Evolutionary conservation across 129 eudicot species (phyloP), one percentile per base, ranked within the genome.

Genomic region (Dittrichia graveolens): DNA sequence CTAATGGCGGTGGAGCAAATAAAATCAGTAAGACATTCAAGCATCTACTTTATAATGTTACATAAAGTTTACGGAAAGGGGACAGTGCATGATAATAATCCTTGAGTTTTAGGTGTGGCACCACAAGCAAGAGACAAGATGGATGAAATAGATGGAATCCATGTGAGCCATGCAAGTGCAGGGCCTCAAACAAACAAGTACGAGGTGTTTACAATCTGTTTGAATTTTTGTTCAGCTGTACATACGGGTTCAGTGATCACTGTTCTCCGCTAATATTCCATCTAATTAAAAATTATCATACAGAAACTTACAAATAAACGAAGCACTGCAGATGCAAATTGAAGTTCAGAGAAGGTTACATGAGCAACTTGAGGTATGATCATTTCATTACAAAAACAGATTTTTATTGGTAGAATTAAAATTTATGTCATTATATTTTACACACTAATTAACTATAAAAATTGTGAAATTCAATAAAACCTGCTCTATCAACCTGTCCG

Each of bases 331-430:
- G 15, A 95, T 95, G 96, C 96, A 95, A 74, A 90, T 82, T 42
- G 96, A 90, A 79, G 99, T 88, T 66, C 96, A 84, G 61, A 66
- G 91, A 80, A 77, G 88, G 78, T 87, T 95, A 37, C 90, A 88
- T 69, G 96, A 90, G 75, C 99, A 95, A 84, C 97, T 88, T 56
- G 99, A 95, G 99, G 99, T 95, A 84, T 77, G 63, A 67, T 67
- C 74, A 37, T 4, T 47, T 75, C 31, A 24, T 24, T 24, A 24
- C 11, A 24, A 24, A 45, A 34, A 47, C 12, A 10, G 10, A 43
- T 18, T 5, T n/a, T 15, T 15, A 19, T 8, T 18, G 5, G 6
- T 16, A 16, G 4, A 55, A 16, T 19, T 8, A 7, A 14, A 52
- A 3, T 24, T 24, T 24, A 24, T 14, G 9, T 6, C 16, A 4